Evolutionary conservation across 495 filamentous ascomycete species (phyloP).

Genomic region (Aspergillus hancockii): DNA sequence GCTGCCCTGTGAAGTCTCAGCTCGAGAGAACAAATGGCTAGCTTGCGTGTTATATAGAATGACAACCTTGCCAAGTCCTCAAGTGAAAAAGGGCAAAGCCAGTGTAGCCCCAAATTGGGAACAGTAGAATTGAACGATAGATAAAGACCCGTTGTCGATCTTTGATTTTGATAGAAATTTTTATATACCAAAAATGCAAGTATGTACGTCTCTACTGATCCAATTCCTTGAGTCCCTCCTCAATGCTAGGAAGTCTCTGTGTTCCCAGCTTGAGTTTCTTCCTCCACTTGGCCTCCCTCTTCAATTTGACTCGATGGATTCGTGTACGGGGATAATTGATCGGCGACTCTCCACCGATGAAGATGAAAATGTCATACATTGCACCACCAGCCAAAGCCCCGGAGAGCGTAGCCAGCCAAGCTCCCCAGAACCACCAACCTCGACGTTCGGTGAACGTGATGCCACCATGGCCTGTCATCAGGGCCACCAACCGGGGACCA

Average conservation of each 20-base stretch:
- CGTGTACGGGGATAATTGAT: conserved; percentile 36
- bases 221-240: neutral
- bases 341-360: conserved; percentile 48
- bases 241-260: neutral
- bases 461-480: conserved; percentile 52
- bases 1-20: too few relatives aligned
- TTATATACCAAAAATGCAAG: too few relatives aligned
- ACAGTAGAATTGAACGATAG: too few relatives aligned
- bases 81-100: too few relatives aligned
- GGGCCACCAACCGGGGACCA: conserved; percentile 54
- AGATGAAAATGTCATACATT: conserved; percentile 53
- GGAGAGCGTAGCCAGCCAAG: conserved; percentile 50
- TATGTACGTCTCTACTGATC: neutral
- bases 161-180: too few relatives aligned
- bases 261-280: neutral
- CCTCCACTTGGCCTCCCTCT: conserved; percentile 1
- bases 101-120: too few relatives aligned
- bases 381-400: conserved; percentile 51
- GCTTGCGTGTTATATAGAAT: too few relatives aligned
- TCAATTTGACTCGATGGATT: neutral
- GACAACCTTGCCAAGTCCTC: too few relatives aligned
- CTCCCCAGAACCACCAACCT: conserved; percentile 59
- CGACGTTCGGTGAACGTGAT: conserved; percentile 28
- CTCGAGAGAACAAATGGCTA: too few relatives aligned
- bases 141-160: too few relatives aligned